Percentiles rank a stretch among this genome's conserved stretches.
phyloP scores from a whole-genome alignment of 2,329 filamentous ascomycete species.

The Fusarium compactum region DNA sequence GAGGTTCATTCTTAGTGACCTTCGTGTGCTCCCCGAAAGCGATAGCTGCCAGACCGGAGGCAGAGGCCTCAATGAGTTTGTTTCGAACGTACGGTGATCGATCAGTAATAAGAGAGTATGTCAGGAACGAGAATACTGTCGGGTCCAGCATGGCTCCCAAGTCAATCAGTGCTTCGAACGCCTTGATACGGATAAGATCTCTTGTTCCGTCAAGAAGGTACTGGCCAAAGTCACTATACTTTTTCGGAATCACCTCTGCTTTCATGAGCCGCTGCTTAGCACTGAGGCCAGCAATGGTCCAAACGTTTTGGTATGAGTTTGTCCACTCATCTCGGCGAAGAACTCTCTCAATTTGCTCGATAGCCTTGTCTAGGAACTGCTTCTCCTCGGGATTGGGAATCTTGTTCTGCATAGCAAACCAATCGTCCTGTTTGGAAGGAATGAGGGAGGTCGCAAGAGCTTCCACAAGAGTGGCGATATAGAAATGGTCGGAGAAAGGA shows the following conservation, averaged over 20 bases:
- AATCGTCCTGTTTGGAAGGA: conserved; percentile 60
- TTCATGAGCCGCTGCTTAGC: conserved; percentile 74
- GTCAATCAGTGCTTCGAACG: conserved; percentile 72
- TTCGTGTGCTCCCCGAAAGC: conserved; percentile 72
- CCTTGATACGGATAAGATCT: conserved; percentile 74
- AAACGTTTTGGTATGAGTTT: conserved; percentile 75
- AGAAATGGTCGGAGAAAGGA: conserved; percentile 87
- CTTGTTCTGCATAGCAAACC: conserved; percentile 59
- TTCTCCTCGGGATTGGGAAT: conserved; percentile 60
- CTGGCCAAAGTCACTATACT: conserved; percentile 69
- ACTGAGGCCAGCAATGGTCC: conserved; percentile 71
- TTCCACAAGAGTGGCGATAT: conserved; percentile 82
- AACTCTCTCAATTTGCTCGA: conserved; percentile 75
- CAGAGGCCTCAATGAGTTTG: conserved; percentile 69
- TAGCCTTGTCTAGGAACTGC: conserved; percentile 63
- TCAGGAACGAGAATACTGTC: conserved; percentile 66
- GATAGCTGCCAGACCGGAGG: conserved; percentile 70
- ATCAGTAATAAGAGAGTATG: conserved; percentile 71
- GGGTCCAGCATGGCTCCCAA: conserved; percentile 70
- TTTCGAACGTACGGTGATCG: conserved; percentile 72
- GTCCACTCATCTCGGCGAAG: conserved; percentile 77
- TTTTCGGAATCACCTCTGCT: conserved; percentile 67
- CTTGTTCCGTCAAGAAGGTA: conserved; percentile 74
- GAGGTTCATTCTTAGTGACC: conserved; percentile 55
- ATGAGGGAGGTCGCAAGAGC: conserved; percentile 70